These are phyloP conservation scores for Mycena filopes DNA, from an alignment of 768 basidiomycete genomes.

Conservation along the genomic window DNA sequence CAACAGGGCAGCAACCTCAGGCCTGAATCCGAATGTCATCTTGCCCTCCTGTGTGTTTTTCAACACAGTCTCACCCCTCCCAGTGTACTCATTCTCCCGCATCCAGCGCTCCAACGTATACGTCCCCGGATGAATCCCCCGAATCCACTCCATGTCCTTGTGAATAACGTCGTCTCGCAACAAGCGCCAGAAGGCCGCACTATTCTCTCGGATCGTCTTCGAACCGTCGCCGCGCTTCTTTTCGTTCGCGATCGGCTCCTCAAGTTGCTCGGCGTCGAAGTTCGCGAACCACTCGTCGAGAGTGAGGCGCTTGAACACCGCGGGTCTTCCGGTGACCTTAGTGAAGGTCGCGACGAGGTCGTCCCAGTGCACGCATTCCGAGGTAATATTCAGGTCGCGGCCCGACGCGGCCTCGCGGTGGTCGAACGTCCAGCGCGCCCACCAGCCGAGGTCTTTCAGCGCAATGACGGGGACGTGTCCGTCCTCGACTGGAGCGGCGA, in stretches of 20 bases:
- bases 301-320: too few relatives aligned
- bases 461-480: too few relatives aligned
- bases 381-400: constrained; percentile 47
- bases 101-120: constrained; percentile 47
- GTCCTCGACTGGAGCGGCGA: constrained; percentile 51
- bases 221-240: constrained; percentile 14
- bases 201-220: constrained; percentile 38
- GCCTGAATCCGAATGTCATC: not conserved
- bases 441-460: too few relatives aligned
- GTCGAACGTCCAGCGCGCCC: too few relatives aligned
- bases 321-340: constrained; percentile 26
- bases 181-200: constrained; percentile 44
- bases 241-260: constrained; percentile 27
- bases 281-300: constrained; percentile 21
- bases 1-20: not conserved
- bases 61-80: constrained; percentile 10
- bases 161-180: constrained; percentile 45
- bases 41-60: constrained; percentile 19
- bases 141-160: constrained; percentile 48
- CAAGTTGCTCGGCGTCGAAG: constrained; percentile 12
- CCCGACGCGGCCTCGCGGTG: too few relatives aligned
- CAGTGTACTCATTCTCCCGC: constrained; percentile 40
- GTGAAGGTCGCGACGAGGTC: constrained; percentile 43
- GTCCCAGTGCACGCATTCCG: constrained; percentile 50
- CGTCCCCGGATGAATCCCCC: constrained; percentile 40